These are phyloP conservation scores for Williopsis jadinii DNA, from an alignment of 1,139 yeast species.

Conservation along the genomic window DNA sequence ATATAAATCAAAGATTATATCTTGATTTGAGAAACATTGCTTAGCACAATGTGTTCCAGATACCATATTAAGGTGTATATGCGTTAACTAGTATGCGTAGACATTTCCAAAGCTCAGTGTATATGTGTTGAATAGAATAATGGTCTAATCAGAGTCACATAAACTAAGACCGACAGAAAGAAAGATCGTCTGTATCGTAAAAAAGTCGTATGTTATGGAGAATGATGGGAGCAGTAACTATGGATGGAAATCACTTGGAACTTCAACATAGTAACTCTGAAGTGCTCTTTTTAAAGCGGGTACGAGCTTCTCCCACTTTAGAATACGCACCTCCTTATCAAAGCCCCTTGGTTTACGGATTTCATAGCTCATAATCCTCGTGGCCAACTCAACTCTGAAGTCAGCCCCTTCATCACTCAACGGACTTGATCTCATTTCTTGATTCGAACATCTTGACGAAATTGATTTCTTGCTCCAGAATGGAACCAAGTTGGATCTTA, in stretches of 20 bases:
- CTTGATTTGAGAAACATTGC: no score
- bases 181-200: no score
- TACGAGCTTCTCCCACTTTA: slow-evolving; percentile 52
- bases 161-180: no score
- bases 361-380: slow-evolving; percentile 59
- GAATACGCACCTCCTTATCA: slow-evolving; percentile 58
- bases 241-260: slow-evolving; percentile 23
- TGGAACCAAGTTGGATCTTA: slow-evolving; percentile 59
- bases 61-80: no score
- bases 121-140: no score
- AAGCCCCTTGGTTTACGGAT: slow-evolving; percentile 59
- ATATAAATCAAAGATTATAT: no score
- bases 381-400: slow-evolving; percentile 48
- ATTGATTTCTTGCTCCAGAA: slow-evolving; percentile 60
- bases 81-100: no score
- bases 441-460: slow-evolving; percentile 37
- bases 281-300: slow-evolving; percentile 58
- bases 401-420: slow-evolving; percentile 23
- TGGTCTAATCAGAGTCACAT: no score
- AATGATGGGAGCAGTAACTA: no score
- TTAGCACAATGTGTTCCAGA: no score
- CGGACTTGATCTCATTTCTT: slow-evolving; percentile 18
- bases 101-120: no score
- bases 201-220: no score
- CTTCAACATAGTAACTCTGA: slow-evolving; percentile 56